Evolutionary conservation across 805 yeast genomes (phyloP).

Genomic region (Cephaloascus albidus): DNA sequence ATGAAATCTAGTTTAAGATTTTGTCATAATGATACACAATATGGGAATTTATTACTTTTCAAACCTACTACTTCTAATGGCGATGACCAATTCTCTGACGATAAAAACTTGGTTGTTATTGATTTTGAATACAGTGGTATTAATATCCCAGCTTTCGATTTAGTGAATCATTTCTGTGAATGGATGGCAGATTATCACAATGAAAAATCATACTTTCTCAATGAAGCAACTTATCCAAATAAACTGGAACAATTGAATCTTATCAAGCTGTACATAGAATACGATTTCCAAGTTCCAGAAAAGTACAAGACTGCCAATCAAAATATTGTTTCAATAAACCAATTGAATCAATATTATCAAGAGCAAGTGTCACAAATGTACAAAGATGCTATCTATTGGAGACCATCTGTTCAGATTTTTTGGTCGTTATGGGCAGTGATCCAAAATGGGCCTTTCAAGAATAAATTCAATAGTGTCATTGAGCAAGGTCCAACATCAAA

Average conservation of each 20-base stretch:
- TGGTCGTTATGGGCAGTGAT: conserved; percentile 95
- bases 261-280: conserved; percentile 70
- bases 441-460: conserved; percentile 46
- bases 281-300: conserved; percentile 30
- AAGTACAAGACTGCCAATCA: conserved; percentile 13
- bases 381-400: conserved; percentile 67
- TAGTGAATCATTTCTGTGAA: conserved; percentile 89
- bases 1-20: conserved; percentile 53
- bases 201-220: conserved; percentile 45
- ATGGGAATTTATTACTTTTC: conserved; percentile 78
- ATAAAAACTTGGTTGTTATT: conserved; percentile 68
- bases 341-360: conserved; percentile 20
- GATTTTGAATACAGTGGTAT: conserved; percentile 96
- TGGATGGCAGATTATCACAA: conserved; percentile 95
- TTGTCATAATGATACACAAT: conserved; percentile 95
- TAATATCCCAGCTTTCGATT: conserved; percentile 80
- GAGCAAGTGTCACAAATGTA: conserved; percentile 41
- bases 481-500: conserved; percentile 24
- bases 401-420: conserved; percentile 65
- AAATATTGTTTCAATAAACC: conserved; percentile 1
- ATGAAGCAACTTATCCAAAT: conserved; percentile 53
- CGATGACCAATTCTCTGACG: conserved; percentile 8
- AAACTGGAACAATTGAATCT: conserved; percentile 61
- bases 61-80: conserved; percentile 21
- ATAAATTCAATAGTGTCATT: conserved; percentile 10